Evolutionary conservation across 257 asterid genomes (phyloP).

Genomic region (Dorcoceras hygrometricum): DNA sequence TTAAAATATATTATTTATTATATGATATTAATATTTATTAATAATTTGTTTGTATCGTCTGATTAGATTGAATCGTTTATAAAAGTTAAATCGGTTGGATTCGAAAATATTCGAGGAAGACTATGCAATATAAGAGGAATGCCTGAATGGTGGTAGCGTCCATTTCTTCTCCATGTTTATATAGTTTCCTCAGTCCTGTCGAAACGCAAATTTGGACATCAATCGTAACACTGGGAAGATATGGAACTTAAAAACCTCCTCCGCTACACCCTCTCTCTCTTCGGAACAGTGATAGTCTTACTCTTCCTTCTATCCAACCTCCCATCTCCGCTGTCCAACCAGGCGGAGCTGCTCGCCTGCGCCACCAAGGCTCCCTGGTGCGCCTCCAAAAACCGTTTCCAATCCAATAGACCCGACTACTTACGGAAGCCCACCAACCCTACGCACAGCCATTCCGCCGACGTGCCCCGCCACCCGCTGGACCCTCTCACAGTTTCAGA

Average conservation of each 20-base stretch:
- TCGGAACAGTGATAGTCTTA: conserved; percentile 40
- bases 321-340: conserved; percentile 45
- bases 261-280: conserved; percentile 42
- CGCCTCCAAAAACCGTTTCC: conserved; percentile 53
- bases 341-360: conserved; percentile 41
- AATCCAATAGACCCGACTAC: conserved; percentile 26
- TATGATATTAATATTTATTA: no score
- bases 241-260: conserved; percentile 29
- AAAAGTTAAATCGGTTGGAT: no score
- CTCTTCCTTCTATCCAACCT: conserved; percentile 50
- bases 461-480: conserved; percentile 78
- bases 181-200: neutral
- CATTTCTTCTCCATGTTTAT: no score
- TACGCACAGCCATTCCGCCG: conserved; percentile 45
- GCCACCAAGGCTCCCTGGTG: conserved; percentile 48
- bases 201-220: neutral
- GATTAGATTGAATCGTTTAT: no score
- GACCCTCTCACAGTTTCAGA: conserved; percentile 81
- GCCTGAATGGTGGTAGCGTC: no score
- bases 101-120: no score
- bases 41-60: no score
- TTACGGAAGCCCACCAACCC: conserved; percentile 23
- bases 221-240: neutral
- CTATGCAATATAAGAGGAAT: no score
- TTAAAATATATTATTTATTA: no score